Evolutionary conservation across 352 stramenopile species (phyloP), one percentile per base, ranked within the genome.

Genomic region (Phytophthora pisi): DNA sequence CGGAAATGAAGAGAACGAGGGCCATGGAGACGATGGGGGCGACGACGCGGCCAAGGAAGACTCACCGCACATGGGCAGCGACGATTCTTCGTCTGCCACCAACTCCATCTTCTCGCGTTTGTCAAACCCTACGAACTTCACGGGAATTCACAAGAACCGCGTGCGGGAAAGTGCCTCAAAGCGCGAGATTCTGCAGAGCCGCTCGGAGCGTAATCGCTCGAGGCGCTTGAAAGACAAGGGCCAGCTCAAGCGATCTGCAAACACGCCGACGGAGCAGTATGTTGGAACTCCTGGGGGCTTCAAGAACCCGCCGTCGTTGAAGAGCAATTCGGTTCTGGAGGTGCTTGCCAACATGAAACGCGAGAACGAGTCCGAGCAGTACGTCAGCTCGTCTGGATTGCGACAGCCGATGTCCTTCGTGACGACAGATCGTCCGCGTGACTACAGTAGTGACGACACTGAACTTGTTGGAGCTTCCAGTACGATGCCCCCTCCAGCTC

Each of bases 111-210:
- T 96, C 51, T 90, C 86, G 13, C 79, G 89, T n/a, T 75, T 96
- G 5, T 90, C 89, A 0, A 95, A 96, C 40, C 89, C 89, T 45
- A 94, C 72, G 28, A 96, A 95, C 57, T 96, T 96, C 38, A 96
- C 89, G 18, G 89, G 89, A 16, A 96, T 94, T 59, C 89, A 96
- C 79, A 94, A 94, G 70, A 93, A 94, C 50, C 86, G 89, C 4
- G 81, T 91, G 34, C 71, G 79, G 36, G 88, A 96, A 55, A 94
- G 84, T 74, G 84, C 81, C 40, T 81, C 79, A 6, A 96, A 96
- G 71, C 83, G 88, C 38, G 88, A 96, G 57, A 73, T 95, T 50
- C 42, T 96, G 8, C 88, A 96, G 53, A 87, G 74, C 51, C 83
- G 84, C 10, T 84, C 79, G 2, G 85, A 96, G 55, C 83, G 83